phyloP scores from a whole-genome alignment of 2,329 filamentous ascomycete species.

The Epichloe scottii region DNA sequence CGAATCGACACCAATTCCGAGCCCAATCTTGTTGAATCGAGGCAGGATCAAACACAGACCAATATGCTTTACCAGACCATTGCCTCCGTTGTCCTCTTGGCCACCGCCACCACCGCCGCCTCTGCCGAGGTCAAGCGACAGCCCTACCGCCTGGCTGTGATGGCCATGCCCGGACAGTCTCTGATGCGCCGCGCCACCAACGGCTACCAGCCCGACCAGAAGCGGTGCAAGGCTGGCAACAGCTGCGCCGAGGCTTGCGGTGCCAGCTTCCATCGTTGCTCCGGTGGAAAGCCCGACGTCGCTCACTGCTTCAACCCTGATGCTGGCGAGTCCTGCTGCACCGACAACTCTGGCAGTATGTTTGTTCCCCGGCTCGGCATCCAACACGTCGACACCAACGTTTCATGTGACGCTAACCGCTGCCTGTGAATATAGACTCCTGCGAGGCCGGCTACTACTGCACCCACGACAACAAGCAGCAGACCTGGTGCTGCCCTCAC shows the following conservation, averaged over 20 bases:
- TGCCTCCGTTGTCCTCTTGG: constrained; percentile 18
- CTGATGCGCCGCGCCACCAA: constrained; percentile 30
- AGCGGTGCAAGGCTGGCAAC: constrained; percentile 33
- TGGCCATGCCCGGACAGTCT: constrained; percentile 26
- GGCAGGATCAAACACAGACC: too few species aligned
- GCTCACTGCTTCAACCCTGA: constrained; percentile 47
- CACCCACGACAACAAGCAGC: constrained; percentile 34
- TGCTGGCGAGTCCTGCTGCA: constrained; percentile 43
- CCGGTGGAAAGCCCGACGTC: constrained; percentile 29
- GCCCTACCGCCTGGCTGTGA: constrained; percentile 26
- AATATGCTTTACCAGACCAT: constrained; percentile 20
- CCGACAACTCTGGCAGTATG: constrained; percentile 43
- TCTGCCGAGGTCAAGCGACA: constrained; percentile 14
- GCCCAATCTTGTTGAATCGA: too few species aligned
- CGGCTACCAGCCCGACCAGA: constrained; percentile 37
- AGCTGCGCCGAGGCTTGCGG: constrained; percentile 46
- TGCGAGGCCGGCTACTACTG: constrained; percentile 52
- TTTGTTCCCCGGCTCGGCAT: constrained; percentile 8
- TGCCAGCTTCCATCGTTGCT: constrained; percentile 34
- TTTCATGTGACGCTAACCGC: not conserved
- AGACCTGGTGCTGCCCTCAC: constrained; percentile 50
- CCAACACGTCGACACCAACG: too few species aligned
- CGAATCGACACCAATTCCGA: too few species aligned
- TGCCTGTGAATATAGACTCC: constrained; percentile 31
- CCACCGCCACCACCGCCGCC: constrained; percentile 20